Evolutionary conservation across 2,329 filamentous ascomycete species (phyloP).

Genomic region (Chrysoporthe puriensis): DNA sequence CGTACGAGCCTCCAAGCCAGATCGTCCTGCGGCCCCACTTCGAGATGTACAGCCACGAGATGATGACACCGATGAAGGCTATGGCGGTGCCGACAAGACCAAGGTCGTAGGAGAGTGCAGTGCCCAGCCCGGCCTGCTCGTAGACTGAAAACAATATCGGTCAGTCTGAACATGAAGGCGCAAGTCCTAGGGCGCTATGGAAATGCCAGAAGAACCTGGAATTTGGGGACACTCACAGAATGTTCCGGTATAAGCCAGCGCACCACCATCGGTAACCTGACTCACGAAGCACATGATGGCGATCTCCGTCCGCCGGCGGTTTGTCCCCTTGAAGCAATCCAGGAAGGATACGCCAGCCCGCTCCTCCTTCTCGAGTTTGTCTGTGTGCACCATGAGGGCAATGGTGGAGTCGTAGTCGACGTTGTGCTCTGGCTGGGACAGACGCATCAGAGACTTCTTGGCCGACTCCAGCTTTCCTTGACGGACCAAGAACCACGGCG

Average conservation of each 20-base stretch:
- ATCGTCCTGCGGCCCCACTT: slow-evolving; percentile 47
- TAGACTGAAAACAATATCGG: slow-evolving; percentile 37
- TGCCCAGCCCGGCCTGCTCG: slow-evolving; percentile 47
- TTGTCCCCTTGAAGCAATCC: slow-evolving; percentile 53
- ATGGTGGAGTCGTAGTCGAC: slow-evolving; percentile 43
- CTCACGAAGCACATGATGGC: slow-evolving; percentile 46
- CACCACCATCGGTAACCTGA: slow-evolving; percentile 47
- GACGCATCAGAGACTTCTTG: slow-evolving; percentile 32
- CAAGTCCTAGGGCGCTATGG: neutral
- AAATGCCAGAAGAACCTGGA: neutral
- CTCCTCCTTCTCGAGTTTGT: slow-evolving; percentile 49
- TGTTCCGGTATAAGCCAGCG: slow-evolving; percentile 46
- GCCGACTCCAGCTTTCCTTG: slow-evolving; percentile 24
- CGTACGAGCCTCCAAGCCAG: slow-evolving; percentile 45
- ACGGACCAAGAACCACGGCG: slow-evolving; percentile 33
- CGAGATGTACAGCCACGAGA: slow-evolving; percentile 50
- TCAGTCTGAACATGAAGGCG: neutral
- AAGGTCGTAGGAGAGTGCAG: slow-evolving; percentile 45
- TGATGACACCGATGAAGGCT: slow-evolving; percentile 47
- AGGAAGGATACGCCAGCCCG: slow-evolving; percentile 44
- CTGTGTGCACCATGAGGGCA: slow-evolving; percentile 49
- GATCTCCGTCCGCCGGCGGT: slow-evolving; percentile 51
- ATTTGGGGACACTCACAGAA: slow-evolving; percentile 38
- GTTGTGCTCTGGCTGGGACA: slow-evolving; percentile 36
- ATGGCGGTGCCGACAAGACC: slow-evolving; percentile 47